These are phyloP conservation scores for Ophiosphaerella korrae DNA, from an alignment of 2,329 filamentous ascomycete genomes.

Conservation along the genomic window DNA sequence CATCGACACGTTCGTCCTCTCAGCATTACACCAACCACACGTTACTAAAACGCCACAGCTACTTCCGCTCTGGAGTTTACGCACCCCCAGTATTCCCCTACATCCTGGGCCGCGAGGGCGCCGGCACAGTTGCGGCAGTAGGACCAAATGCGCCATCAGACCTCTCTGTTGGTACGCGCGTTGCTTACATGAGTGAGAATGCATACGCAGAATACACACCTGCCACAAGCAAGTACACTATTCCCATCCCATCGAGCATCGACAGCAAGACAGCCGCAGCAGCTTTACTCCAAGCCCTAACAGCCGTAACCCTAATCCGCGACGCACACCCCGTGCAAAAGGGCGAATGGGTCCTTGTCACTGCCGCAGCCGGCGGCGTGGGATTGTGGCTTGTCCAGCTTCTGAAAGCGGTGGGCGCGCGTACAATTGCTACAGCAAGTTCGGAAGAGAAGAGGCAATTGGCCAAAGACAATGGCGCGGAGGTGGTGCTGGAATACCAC, in stretches of 20 bases:
- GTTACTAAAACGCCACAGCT: slow-evolving; percentile 52
- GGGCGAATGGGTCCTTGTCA: slow-evolving; percentile 82
- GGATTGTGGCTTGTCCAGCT: slow-evolving; percentile 74
- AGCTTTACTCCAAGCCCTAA: slow-evolving; percentile 78
- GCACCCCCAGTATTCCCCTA: slow-evolving; percentile 69
- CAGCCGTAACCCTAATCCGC: slow-evolving; percentile 77
- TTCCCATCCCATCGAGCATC: slow-evolving; percentile 69
- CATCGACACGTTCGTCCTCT: slow-evolving; percentile 71
- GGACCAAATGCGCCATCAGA: slow-evolving; percentile 58
- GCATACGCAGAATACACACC: slow-evolving; percentile 67
- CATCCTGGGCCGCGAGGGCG: slow-evolving; percentile 78
- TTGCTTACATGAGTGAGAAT: slow-evolving; percentile 67
- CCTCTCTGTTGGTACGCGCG: slow-evolving; percentile 70
- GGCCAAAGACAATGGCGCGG: slow-evolving; percentile 72
- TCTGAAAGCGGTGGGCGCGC: slow-evolving; percentile 72
- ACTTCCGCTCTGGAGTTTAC: slow-evolving; percentile 88
- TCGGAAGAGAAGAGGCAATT: slow-evolving; percentile 73
- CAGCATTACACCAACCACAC: background rate
- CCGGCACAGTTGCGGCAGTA: slow-evolving; percentile 70
- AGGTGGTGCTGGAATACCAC: slow-evolving; percentile 72
- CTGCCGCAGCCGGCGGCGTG: slow-evolving; percentile 84
- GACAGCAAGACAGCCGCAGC: slow-evolving; percentile 68
- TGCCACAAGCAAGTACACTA: slow-evolving; percentile 58
- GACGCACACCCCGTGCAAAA: slow-evolving; percentile 73
- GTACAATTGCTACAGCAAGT: slow-evolving; percentile 79